Evolutionary conservation across 2,329 filamentous ascomycete genomes (phyloP), one percentile per base, ranked within the genome.

Genomic region (Diplodia seriata): DNA sequence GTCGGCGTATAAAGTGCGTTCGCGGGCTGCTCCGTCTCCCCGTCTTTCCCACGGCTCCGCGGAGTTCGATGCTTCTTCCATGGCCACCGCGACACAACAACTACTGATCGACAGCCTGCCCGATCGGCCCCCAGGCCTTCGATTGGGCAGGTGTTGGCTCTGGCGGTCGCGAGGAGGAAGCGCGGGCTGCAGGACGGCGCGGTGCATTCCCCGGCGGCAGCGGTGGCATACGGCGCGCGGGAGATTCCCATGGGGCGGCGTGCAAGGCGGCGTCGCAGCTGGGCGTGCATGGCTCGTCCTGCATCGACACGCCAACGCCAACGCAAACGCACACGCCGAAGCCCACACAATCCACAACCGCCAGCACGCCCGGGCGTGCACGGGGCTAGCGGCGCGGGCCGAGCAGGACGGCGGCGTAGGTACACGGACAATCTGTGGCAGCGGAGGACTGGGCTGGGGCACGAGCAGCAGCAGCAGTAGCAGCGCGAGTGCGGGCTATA

Each of bases 161-260:
- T 33, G 31, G 31, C 31, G 6, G 11, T 8, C 38, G 54, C 20
- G 15, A 59, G 43, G 20, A 20, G 18, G 26, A 50, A 49, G 57
- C 57, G 29, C 49, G 57, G 57, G 43, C 57, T 62, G 57, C 57
- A 62, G 57, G 57, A 31, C 57, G 57, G 57, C 57, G 26, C 31
- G n/a, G 40, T 31, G 43, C 57, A 26, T 15, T 31, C 38, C 14
- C 40, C 49, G 36, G 40, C 38, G 26, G 26, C 26, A 26, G 3
- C 26, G 26, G 26, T 26, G 26, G 26, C 26, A 26, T 26, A 26
- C 26, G 26, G 26, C 26, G 26, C 26, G 53, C 53, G 53, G 53
- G 53, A 55, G 53, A 55, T 55, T 55, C 31, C n/a, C 53, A 55
- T 15, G 53, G 53, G n/a, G 53, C 31, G 31, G 29, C 29, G 53